A percentile compares a stretch with the other conserved stretches of the same genome.
Conservation (phyloP, 1,139 yeast species). For the Tardiomyces blankii region DNA sequence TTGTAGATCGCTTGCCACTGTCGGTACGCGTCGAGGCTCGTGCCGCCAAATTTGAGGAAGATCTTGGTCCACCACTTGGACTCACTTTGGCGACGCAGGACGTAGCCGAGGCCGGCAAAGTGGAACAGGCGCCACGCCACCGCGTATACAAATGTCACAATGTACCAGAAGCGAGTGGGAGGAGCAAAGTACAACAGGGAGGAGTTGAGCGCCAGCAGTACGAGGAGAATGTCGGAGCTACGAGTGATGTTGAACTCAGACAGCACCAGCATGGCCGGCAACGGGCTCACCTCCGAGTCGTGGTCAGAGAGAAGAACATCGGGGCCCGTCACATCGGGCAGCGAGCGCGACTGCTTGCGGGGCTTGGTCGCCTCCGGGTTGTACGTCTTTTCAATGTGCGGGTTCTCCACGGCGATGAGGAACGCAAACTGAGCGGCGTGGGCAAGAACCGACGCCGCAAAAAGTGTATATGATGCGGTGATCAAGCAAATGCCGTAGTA, state of each 20-base stretch:
- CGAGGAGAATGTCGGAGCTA: conserved; percentile 51
- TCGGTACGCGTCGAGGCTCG: conserved; percentile 57
- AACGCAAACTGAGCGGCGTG: conserved; percentile 74
- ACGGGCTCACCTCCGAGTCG: conserved; percentile 2
- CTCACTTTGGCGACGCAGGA: conserved; percentile 51
- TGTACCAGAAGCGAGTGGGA: conserved; percentile 19
- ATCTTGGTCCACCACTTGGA: conserved; percentile 56
- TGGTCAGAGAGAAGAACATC: conserved; percentile 8
- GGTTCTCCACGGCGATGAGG: conserved; percentile 69
- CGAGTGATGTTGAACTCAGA: conserved; percentile 55
- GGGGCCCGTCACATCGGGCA: conserved; percentile 1
- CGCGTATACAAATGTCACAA: conserved; percentile 37
- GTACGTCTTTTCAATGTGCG: conserved; percentile 79
- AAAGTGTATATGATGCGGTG: conserved; percentile 63
- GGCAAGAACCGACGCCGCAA: conserved; percentile 62
- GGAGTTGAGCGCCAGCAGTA: conserved; percentile 36
- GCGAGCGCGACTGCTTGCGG: not conserved
- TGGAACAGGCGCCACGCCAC: conserved; percentile 42
- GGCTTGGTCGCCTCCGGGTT: conserved; percentile 14
- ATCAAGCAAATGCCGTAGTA: conserved; percentile 78
- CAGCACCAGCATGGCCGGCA: conserved; percentile 47
- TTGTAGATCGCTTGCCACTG: conserved; percentile 74
- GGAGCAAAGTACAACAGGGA: conserved; percentile 38
- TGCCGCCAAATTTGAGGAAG: conserved; percentile 55
- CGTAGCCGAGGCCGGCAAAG: conserved; percentile 39